Evolutionary conservation across 2,329 filamentous ascomycete species (phyloP).

Genomic region (Sarocladiaceae sp.): DNA sequence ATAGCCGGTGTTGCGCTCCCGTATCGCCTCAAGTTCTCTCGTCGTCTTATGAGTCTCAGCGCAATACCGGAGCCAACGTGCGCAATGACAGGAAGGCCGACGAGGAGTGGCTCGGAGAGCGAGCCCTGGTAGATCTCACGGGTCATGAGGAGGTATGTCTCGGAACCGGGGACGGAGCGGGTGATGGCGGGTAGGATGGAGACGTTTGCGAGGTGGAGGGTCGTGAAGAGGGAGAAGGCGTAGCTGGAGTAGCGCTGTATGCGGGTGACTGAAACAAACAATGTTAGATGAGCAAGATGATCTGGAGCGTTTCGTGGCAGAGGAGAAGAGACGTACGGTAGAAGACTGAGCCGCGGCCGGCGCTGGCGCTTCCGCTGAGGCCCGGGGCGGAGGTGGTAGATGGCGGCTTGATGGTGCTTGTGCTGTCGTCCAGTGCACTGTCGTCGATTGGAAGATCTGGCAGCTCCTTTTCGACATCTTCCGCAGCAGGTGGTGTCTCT

Average conservation of each 20-base stretch:
- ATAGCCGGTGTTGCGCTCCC: conserved; percentile 59
- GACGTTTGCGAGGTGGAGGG: conserved; percentile 74
- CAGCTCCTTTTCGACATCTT: conserved; percentile 15
- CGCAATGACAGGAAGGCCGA: conserved; percentile 65
- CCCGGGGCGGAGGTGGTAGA: conserved; percentile 39
- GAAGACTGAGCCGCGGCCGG: conserved; percentile 63
- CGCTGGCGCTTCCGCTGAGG: conserved; percentile 43
- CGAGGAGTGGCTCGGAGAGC: conserved; percentile 70
- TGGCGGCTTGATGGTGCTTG: conserved; percentile 32
- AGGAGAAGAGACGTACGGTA: conserved; percentile 52
- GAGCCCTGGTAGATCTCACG: conserved; percentile 87
- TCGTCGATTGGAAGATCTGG: conserved; percentile 26
- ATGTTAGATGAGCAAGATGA: neutral
- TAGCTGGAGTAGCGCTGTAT: conserved; percentile 88
- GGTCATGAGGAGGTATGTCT: conserved; percentile 83
- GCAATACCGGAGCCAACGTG: conserved; percentile 74
- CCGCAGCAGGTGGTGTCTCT: conserved; percentile 43
- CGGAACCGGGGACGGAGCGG: conserved; percentile 65
- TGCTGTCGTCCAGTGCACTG: conserved; percentile 23
- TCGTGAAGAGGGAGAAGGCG: conserved; percentile 69
- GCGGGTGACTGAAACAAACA: conserved; percentile 31
- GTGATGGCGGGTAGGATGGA: conserved; percentile 73
- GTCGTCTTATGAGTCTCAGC: conserved; percentile 67
- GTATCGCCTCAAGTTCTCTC: conserved; percentile 66
- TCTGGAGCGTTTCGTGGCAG: neutral